phyloP scores from a whole-genome alignment of 768 basidiomycete genomes.

The Holtermanniella nyarrowii region DNA sequence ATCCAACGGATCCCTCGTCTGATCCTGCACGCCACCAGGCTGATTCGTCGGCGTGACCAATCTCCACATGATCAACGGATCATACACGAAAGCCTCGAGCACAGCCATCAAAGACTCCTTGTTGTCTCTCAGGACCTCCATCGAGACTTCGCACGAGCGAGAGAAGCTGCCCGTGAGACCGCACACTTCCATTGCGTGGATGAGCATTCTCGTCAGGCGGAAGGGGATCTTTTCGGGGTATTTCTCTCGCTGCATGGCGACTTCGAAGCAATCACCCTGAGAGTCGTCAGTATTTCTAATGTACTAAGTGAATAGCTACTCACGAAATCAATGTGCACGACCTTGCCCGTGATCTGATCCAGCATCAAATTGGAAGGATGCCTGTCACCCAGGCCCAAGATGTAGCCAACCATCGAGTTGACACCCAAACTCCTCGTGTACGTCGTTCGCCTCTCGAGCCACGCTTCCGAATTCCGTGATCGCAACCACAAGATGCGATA shows the following conservation, averaged over 20 bases:
- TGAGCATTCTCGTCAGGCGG: conserved; percentile 94
- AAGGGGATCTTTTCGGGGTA: conserved; percentile 99
- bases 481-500: conserved; percentile 96
- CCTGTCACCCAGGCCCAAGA: conserved; percentile 91
- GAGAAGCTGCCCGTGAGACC: conserved; percentile 97
- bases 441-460: conserved; percentile 90
- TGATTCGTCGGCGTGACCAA: conserved; percentile 64
- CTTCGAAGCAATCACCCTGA: conserved; percentile 89
- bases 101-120: conserved; percentile 99
- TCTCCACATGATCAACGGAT: conserved; percentile 95
- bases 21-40: conserved; percentile 60
- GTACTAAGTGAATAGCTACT: conserved; percentile 9
- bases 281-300: background rate
- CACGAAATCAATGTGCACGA: conserved; percentile 63
- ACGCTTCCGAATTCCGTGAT: conserved; percentile 88
- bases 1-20: conserved; percentile 40
- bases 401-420: conserved; percentile 98
- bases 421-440: conserved; percentile 93
- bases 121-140: conserved; percentile 90
- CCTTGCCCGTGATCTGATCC: conserved; percentile 81
- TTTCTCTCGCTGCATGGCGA: conserved; percentile 95
- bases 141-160: conserved; percentile 92
- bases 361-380: conserved; percentile 93
- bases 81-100: conserved; percentile 95
- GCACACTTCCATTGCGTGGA: conserved; percentile 98